Conservation (phyloP, 2,329 filamentous ascomycete species). For the Bipolaris oryzae region DNA sequence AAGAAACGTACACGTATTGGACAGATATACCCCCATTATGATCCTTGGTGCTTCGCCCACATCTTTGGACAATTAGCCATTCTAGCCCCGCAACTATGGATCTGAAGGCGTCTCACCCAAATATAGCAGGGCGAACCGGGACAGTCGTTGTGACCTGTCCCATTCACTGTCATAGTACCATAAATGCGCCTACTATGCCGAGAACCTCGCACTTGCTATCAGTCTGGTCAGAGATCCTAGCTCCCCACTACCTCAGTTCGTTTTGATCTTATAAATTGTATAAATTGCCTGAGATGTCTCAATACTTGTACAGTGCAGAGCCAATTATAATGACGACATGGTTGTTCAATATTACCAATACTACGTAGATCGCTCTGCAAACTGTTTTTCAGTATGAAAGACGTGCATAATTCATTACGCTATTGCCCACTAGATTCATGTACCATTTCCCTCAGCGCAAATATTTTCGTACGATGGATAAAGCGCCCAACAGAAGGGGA, state of each 20-base stretch:
- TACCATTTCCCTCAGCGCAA: background rate
- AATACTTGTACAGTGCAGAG: too few relatives aligned
- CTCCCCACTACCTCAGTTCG: background rate
- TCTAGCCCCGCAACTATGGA: background rate
- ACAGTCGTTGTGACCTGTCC: background rate
- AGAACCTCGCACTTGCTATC: background rate
- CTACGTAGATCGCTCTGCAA: background rate
- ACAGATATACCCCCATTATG: background rate
- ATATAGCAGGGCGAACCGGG: constrained; percentile 1
- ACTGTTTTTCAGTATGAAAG: background rate
- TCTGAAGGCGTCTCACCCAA: constrained; percentile 1
- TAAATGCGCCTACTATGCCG: background rate
- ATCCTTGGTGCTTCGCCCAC: constrained; percentile 1
- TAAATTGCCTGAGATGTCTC: background rate
- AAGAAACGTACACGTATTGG: background rate
- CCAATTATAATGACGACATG: too few relatives aligned
- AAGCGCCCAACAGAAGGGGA: too few relatives aligned
- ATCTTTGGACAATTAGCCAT: constrained; percentile 1
- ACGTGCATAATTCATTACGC: background rate
- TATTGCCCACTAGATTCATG: background rate
- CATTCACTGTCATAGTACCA: background rate
- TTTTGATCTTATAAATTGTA: background rate
- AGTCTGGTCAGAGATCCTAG: background rate
- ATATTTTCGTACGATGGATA: background rate
- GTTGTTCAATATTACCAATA: background rate